Percentiles rank a stretch among this genome's conserved stretches.
These are phyloP conservation scores for Cercospora berteroae DNA, from an alignment of 2,329 filamentous ascomycete species.

Conservation along the genomic window DNA sequence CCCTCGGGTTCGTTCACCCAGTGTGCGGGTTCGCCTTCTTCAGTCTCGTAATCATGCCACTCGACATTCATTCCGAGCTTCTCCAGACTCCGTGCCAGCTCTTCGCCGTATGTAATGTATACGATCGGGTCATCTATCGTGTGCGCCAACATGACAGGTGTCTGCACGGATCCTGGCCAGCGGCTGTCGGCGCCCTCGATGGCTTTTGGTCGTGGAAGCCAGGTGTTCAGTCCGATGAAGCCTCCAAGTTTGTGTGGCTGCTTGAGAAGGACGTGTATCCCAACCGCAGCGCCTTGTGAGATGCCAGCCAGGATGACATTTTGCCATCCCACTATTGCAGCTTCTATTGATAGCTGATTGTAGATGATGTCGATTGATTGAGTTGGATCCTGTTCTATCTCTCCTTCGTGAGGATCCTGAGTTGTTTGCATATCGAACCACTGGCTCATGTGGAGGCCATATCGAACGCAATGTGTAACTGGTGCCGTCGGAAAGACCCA, in stretches of 20 bases:
- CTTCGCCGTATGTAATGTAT: conserved; percentile 22
- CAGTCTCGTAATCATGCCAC: conserved; percentile 20
- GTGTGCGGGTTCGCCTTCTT: conserved; percentile 20
- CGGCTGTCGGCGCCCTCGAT: conserved; percentile 3
- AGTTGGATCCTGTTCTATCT: conserved; percentile 22
- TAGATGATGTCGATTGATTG: conserved; percentile 14
- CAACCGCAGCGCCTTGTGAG: conserved; percentile 28
- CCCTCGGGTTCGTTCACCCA: conserved; percentile 28
- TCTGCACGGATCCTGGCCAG: conserved; percentile 14
- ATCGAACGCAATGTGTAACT: conserved; percentile 27
- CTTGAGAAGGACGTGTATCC: conserved; percentile 22
- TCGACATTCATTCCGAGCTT: conserved; percentile 18
- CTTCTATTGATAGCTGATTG: conserved; percentile 20
- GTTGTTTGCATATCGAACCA: conserved; percentile 42
- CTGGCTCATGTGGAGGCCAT: conserved; percentile 35
- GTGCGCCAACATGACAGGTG: conserved; percentile 25
- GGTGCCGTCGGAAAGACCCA: conserved; percentile 40
- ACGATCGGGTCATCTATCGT: conserved; percentile 24
- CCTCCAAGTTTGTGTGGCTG: conserved; percentile 18
- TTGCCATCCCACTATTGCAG: conserved; percentile 17
- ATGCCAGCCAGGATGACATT: conserved; percentile 29
- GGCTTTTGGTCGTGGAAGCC: conserved; percentile 18
- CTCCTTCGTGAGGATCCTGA: conserved; percentile 31
- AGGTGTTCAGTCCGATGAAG: conserved; percentile 27
- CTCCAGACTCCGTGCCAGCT: conserved; percentile 16